phyloP scores from a whole-genome alignment of 2,329 filamentous ascomycete genomes.

The Monilinia laxa region DNA sequence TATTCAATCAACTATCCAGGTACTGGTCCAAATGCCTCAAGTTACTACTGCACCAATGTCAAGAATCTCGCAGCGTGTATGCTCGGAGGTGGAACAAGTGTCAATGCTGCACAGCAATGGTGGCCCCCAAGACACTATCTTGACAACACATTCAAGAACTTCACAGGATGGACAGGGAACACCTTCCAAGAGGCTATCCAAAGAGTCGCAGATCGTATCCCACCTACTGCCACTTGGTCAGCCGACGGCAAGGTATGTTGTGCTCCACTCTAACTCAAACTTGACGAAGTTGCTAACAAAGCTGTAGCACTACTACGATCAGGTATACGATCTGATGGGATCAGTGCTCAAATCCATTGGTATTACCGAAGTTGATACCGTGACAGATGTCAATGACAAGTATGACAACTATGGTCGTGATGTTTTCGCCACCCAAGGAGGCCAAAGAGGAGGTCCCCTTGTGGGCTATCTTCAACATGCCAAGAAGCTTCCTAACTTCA shows the following conservation, averaged over 20 bases:
- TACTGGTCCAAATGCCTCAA: not conserved
- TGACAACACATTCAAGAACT: not conserved
- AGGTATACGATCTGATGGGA: constrained; percentile 13
- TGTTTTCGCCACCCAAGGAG: constrained; percentile 5
- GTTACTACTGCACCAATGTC: constrained; percentile 7
- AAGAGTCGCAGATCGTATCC: constrained; percentile 13
- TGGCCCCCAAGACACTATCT: constrained; percentile 14
- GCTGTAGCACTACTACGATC: constrained; percentile 9
- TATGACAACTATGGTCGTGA: constrained; percentile 19
- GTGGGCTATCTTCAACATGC: constrained; percentile 5
- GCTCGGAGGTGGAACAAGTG: constrained; percentile 17
- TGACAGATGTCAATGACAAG: not conserved
- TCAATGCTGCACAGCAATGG: constrained; percentile 16
- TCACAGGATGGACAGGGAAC: constrained; percentile 10
- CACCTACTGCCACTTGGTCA: constrained; percentile 5
- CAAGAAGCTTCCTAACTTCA: constrained; percentile 11
- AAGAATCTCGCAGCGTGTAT: constrained; percentile 10
- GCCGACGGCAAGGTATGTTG: not conserved
- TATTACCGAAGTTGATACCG: not conserved
- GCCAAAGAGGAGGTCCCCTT: constrained; percentile 14
- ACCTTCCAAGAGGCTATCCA: constrained; percentile 6
- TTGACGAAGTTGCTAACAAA: not conserved
- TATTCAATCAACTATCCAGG: constrained; percentile 5
- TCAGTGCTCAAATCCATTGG: constrained; percentile 1
- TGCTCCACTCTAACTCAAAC: not conserved